Base-by-base conservation (phyloP, 1,139 yeast genomes). In the Saccharomycopsis hybrid region DNA sequence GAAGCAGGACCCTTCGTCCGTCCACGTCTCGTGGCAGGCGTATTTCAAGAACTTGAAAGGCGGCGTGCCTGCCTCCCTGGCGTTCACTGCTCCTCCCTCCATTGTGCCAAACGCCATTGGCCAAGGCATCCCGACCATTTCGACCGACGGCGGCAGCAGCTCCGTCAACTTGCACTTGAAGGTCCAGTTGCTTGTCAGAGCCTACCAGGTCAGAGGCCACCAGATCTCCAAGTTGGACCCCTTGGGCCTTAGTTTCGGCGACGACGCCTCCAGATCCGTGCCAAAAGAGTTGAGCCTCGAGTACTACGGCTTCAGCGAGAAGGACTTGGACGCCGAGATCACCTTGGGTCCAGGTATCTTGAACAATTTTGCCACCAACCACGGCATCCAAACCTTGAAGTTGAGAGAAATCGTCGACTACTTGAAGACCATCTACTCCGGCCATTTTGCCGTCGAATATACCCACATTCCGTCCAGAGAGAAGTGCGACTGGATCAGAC, bases 171-270 rank as follows among this genome's bases (percentile, higher is more conserved):
- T 88, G 56, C 98, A 94, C 68, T 79, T 92, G 75, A 94, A 92
- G 70, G 95, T 89, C 28, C 99, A 92, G 75, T 79, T 92, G 60
- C 76, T 92, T 62, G 97, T 94, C 55, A 86, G 99, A 68, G 98
- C 98, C 43, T 94, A 90, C 72, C 98, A 92, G 73, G 98, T 92
- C 50, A 82, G 97, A 69, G 99, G 98, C 58, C 98, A 92, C 68
- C 86, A 83, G 67, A 88, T 87, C 72, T 97, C 98, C 47, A 85
- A 82, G 63, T 84, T 90, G 55, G 99, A 92, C 69, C 99, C 99
- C 18, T 74, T 92, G 64, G 94, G 86, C 38, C 85, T 92, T 62
- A 80, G 92, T 31, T 87, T 82, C 64, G 96, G 94, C 58, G 85
- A 80, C 60, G 77, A 77, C 62, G 66, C 71, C 54, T 61, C 68